phyloP scores from a whole-genome alignment of 352 stramenopile genomes.

The Pseudoperonospora humuli region DNA sequence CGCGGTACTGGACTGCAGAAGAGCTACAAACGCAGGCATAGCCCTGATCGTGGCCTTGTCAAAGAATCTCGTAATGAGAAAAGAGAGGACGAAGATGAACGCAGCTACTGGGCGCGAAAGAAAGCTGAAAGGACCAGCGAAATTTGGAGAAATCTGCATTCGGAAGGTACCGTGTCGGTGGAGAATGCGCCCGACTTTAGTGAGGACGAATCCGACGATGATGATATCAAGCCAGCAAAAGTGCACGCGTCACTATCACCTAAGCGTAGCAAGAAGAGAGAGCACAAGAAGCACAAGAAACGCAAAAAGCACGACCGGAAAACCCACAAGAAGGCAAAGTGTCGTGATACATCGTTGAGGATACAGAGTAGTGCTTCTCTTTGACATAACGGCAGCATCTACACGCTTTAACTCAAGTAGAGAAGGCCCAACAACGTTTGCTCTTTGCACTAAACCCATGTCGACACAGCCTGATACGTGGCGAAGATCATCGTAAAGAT shows the following conservation, averaged over 20 bases:
- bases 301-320: slow-evolving; percentile 26
- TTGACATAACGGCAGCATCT: slow-evolving; percentile 17
- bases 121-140: slow-evolving; percentile 47
- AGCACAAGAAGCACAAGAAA: slow-evolving; percentile 27
- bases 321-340: slow-evolving; percentile 11
- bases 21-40: slow-evolving; percentile 15
- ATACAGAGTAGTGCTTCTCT: slow-evolving; percentile 12
- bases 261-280: slow-evolving; percentile 9
- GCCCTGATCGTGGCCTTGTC: slow-evolving; percentile 5
- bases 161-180: slow-evolving; percentile 31
- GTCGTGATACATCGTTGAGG: background rate
- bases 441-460: slow-evolving; percentile 29
- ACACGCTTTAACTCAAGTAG: slow-evolving; percentile 16
- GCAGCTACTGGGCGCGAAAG: slow-evolving; percentile 46
- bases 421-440: slow-evolving; percentile 9
- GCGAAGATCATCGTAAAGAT: slow-evolving; percentile 57
- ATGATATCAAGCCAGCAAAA: slow-evolving; percentile 25
- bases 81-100: slow-evolving; percentile 21
- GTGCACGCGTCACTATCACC: background rate
- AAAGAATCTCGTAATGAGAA: background rate
- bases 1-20: background rate
- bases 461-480: slow-evolving; percentile 44
- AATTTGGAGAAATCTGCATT: slow-evolving; percentile 43
- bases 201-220: slow-evolving; percentile 35
- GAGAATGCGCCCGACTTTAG: slow-evolving; percentile 45